Evolutionary conservation across 768 basidiomycete genomes (phyloP), one percentile per base, ranked within the genome.

Genomic region (Podaxis rugospora): DNA sequence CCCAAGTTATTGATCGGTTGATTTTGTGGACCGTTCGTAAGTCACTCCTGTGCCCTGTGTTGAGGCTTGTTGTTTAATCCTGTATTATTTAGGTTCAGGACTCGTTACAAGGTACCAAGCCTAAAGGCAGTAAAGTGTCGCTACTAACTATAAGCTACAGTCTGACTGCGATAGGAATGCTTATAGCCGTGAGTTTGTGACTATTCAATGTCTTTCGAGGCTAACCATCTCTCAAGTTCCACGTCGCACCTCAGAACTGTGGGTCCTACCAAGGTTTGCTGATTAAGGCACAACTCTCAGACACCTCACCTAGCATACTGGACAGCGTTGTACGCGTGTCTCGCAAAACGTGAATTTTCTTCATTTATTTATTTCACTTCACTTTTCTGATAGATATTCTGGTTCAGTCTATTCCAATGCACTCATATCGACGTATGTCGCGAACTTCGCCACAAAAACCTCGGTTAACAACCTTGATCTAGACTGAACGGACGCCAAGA

Each of bases 371-470:
- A 1, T 6, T 3, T 10, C 40, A 1, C n/a, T 3, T 10, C 40
- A 21, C 25, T 7, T 23, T 10, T 28, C 35, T 54, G 5, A 32
- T 9, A 2, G 32, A 35, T 2, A 18, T 27, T 27, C 14, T 1
- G 5, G 7, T n/a, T 21, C 36, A 61, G 59, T 61, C 21, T 61
- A 61, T 18, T 53, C 59, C 4, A 61, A 53, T n/a, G 28, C 51
- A 4, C n/a, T 61, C 16, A 27, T 54, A 27, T 61, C 59, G n/a
- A 53, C 39, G 59, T 61, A 52, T 27, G 51, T 18, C 11, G 11
- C 3, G 14, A 32, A 52, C n/a, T 2, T 27, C n/a, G 32, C 3
- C 32, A 25, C 16, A 11, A n/a, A 9, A 35, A 23, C 16, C 18
- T 16, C 5, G 16, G 18, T 16, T n/a, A 18, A 44, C 4, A 9